A percentile compares a stretch with the other conserved stretches of the same genome.
These are phyloP conservation scores for Hapsidospora chrysogenum DNA, from an alignment of 495 filamentous ascomycete species.

Conservation along the genomic window DNA sequence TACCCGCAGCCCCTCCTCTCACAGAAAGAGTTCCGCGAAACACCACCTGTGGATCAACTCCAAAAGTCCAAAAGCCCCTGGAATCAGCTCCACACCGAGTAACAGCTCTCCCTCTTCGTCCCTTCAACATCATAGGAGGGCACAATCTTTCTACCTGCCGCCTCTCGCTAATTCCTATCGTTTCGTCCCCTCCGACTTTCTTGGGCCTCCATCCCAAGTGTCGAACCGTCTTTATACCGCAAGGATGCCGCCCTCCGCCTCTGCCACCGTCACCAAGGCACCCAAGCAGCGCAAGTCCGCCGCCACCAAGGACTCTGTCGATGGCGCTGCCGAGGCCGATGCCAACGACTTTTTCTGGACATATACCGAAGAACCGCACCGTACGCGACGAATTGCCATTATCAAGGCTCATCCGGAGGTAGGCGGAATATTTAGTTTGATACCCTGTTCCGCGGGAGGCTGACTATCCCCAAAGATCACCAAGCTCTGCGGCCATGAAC, in stretches of 20 bases:
- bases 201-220: too few species aligned
- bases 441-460: background rate
- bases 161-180: too few species aligned
- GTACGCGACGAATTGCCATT: slow-evolving; percentile 76
- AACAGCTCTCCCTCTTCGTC: too few species aligned
- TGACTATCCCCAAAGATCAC: slow-evolving; percentile 46
- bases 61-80: too few species aligned
- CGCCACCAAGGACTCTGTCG: slow-evolving; percentile 8
- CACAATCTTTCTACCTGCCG: too few species aligned
- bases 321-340: background rate
- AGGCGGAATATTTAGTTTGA: slow-evolving; percentile 6
- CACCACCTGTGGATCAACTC: too few species aligned
- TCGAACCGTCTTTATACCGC: too few species aligned
- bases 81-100: too few species aligned
- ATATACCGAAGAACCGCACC: slow-evolving; percentile 95
- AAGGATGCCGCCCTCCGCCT: slow-evolving; percentile 14
- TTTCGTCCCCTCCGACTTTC: too few species aligned
- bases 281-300: slow-evolving; percentile 5
- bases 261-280: slow-evolving; percentile 12
- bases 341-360: slow-evolving; percentile 65
- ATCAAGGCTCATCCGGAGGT: slow-evolving; percentile 99
- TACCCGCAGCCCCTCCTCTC: too few species aligned
- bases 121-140: too few species aligned
- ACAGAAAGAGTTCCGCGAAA: too few species aligned
- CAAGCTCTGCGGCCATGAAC: slow-evolving; percentile 94